Evolutionary conservation across 169 alveolate species (phyloP).

Genomic region (Prorocentrum cordatum): DNA sequence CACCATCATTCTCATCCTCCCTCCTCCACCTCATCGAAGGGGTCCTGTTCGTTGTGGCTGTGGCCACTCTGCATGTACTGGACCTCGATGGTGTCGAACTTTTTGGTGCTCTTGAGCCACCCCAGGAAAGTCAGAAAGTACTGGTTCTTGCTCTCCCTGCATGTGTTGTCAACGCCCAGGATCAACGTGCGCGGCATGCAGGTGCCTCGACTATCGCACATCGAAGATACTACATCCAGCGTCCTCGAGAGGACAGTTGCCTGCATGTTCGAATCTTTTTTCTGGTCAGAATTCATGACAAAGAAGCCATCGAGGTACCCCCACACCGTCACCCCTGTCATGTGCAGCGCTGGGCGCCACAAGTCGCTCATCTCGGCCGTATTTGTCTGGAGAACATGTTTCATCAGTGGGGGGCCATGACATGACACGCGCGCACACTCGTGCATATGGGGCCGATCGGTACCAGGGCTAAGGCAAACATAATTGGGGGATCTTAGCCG

Average conservation of each 20-base stretch:
- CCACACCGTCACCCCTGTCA: not conserved
- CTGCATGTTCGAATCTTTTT: not conserved
- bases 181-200: not conserved
- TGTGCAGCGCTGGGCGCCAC: not conserved
- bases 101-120: not conserved
- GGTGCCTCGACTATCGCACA: not conserved
- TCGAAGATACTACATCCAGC: not conserved
- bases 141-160: not conserved
- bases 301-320: not conserved
- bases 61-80: not conserved
- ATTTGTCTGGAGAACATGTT: too few relatives aligned
- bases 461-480: too few relatives aligned
- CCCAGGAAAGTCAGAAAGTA: not conserved
- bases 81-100: not conserved
- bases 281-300: not conserved
- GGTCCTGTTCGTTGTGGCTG: slow-evolving; percentile 12
- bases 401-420: too few relatives aligned
- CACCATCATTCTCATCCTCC: too few relatives aligned
- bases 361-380: too few relatives aligned
- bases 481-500: too few relatives aligned
- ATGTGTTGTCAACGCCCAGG: not conserved
- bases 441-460: too few relatives aligned
- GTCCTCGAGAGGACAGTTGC: not conserved
- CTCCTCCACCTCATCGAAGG: too few relatives aligned
- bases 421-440: too few relatives aligned